A percentile compares a stretch with the other conserved stretches of the same genome.
These are phyloP conservation scores for Platanthera zijinensis DNA, from an alignment of 106 monocot species.

Conservation along the genomic window DNA sequence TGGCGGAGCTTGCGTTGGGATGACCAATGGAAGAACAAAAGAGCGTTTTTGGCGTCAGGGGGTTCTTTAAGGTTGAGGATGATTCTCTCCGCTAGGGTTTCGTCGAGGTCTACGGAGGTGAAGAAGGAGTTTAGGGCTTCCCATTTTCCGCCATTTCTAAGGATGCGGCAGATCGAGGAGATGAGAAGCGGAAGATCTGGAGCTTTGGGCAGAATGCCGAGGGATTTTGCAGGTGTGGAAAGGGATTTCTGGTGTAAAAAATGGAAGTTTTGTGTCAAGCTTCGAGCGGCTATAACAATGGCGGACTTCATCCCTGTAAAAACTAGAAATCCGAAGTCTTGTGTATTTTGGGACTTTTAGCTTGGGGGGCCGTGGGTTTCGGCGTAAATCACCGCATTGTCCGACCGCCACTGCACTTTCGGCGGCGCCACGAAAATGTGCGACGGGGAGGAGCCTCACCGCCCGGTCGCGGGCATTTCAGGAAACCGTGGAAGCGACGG, in stretches of 20 bases:
- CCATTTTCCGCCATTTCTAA: conserved; percentile 17
- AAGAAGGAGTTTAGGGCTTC: conserved; percentile 7
- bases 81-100: conserved; percentile 16
- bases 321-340: no score
- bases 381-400: no score
- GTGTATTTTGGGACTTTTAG: no score
- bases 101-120: background rate
- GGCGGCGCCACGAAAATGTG: no score
- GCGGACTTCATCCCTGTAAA: background rate
- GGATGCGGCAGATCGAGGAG: background rate
- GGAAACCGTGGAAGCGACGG: no score
- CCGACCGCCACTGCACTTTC: no score
- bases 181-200: background rate
- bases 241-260: background rate
- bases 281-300: background rate
- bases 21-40: conserved; percentile 61
- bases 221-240: background rate
- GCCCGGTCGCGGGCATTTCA: no score
- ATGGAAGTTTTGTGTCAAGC: background rate
- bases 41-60: conserved; percentile 26
- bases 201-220: background rate
- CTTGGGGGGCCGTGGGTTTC: no score
- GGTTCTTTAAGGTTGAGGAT: conserved; percentile 31
- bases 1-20: conserved; percentile 7
- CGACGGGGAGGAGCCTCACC: no score